Evolutionary conservation across 805 yeast genomes (phyloP).

Genomic region (Kuraishia floccosa): DNA sequence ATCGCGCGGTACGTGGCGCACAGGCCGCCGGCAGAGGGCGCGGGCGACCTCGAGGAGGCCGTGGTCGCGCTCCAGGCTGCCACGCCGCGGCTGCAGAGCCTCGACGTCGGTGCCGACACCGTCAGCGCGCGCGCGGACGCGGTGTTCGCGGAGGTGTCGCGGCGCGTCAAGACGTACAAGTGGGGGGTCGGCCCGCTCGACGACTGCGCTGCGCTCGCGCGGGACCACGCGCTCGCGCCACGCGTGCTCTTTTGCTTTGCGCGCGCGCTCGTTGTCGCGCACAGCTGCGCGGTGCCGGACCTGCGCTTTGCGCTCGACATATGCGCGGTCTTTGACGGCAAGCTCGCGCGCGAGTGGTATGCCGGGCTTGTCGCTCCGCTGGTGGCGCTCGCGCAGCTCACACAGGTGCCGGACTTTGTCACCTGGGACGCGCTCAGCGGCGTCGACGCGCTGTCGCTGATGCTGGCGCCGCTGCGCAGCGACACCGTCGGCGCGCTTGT

Average conservation of each 20-base stretch:
- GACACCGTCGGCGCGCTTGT: conserved; percentile 5
- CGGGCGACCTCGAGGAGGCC: conserved; percentile 1
- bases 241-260: background rate
- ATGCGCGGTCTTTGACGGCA: too few species aligned
- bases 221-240: background rate
- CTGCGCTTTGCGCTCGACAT: background rate
- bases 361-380: too few species aligned
- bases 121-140: background rate
- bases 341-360: too few species aligned
- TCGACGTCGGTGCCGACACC: conserved; percentile 1
- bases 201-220: too few species aligned
- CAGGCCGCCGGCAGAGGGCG: background rate
- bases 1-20: background rate
- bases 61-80: background rate
- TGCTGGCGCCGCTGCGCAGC: conserved; percentile 6
- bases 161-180: background rate
- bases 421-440: conserved; percentile 8
- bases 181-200: background rate
- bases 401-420: background rate
- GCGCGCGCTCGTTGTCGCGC: background rate
- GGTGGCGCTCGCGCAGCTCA: background rate
- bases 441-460: conserved; percentile 9
- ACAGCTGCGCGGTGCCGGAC: background rate
- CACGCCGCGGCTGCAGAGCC: background rate
- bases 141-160: background rate